Conservation (phyloP, 331 rosid species). For the Quercus phellos region DNA sequence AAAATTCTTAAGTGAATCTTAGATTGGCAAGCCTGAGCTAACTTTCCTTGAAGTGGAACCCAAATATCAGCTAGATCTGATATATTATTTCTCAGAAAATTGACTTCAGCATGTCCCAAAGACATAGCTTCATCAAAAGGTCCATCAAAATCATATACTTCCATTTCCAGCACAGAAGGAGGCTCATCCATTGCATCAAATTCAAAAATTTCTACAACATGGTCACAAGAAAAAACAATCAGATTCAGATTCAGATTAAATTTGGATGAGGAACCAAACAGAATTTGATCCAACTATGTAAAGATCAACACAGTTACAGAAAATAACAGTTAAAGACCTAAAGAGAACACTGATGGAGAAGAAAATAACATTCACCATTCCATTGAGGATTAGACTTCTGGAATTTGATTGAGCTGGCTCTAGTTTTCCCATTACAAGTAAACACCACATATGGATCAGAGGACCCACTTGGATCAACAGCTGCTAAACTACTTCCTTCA, state of each 20-base stretch:
- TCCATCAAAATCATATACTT: slow-evolving; percentile 88
- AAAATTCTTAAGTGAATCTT: slow-evolving; percentile 84
- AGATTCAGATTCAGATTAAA: slow-evolving; percentile 5
- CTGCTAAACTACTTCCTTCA: slow-evolving; percentile 76
- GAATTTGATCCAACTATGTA: neutral
- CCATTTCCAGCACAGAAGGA: slow-evolving; percentile 83
- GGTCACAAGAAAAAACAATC: slow-evolving; percentile 17
- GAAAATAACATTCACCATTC: slow-evolving; percentile 63
- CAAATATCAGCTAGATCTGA: slow-evolving; percentile 83
- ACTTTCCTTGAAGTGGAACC: slow-evolving; percentile 88
- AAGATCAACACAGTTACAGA: neutral
- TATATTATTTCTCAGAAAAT: slow-evolving; percentile 76
- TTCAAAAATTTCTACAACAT: slow-evolving; percentile 79
- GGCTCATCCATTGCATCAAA: slow-evolving; percentile 97
- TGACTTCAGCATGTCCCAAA: slow-evolving; percentile 70
- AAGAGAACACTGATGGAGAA: slow-evolving; percentile 1
- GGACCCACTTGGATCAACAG: slow-evolving; percentile 56
- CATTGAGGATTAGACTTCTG: slow-evolving; percentile 73
- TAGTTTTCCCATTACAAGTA: slow-evolving; percentile 87
- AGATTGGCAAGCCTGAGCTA: slow-evolving; percentile 72
- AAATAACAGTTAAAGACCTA: neutral
- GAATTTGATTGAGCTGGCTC: slow-evolving; percentile 92
- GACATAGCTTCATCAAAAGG: slow-evolving; percentile 83
- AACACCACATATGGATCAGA: slow-evolving; percentile 89
- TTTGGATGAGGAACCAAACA: neutral